phyloP scores from a whole-genome alignment of 2,329 filamentous ascomycete species.

The Fusarium sp. region DNA sequence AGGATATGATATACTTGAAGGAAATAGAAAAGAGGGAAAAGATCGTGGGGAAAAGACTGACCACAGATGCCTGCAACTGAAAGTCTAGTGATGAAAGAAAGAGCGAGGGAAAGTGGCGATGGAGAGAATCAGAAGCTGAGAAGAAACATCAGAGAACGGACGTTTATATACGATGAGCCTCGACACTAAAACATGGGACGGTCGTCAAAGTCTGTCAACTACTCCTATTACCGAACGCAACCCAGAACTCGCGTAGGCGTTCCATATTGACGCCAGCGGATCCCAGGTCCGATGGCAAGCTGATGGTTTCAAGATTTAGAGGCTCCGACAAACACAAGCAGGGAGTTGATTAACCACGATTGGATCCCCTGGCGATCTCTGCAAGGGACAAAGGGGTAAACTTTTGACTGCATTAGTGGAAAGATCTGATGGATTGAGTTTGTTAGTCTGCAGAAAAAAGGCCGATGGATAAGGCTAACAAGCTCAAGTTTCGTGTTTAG shows the following conservation, averaged over 20 bases:
- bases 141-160: constrained; percentile 5
- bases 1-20: constrained; percentile 6
- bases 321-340: constrained; percentile 26
- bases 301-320: constrained; percentile 37
- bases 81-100: constrained; percentile 37
- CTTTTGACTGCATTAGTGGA: constrained; percentile 34
- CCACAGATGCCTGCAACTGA: constrained; percentile 44
- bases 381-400: constrained; percentile 12
- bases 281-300: constrained; percentile 26
- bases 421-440: constrained; percentile 32
- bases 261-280: constrained; percentile 27
- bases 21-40: constrained; percentile 20
- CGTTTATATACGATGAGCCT: constrained; percentile 31
- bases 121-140: constrained; percentile 24
- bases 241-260: constrained; percentile 14
- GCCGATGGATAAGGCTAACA: constrained; percentile 18
- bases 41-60: constrained; percentile 34
- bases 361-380: constrained; percentile 34
- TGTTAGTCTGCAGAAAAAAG: constrained; percentile 1
- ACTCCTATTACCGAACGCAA: constrained; percentile 12
- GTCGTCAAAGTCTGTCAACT: constrained; percentile 4
- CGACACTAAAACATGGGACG: constrained; percentile 10
- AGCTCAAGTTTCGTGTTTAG: constrained; percentile 36
- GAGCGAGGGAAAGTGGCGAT: constrained; percentile 35
- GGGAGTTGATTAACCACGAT: constrained; percentile 15